Percentiles rank a stretch among this genome's conserved stretches.
Conservation (phyloP, 108 stramenopile genomes). For the Parmales sp. region DNA sequence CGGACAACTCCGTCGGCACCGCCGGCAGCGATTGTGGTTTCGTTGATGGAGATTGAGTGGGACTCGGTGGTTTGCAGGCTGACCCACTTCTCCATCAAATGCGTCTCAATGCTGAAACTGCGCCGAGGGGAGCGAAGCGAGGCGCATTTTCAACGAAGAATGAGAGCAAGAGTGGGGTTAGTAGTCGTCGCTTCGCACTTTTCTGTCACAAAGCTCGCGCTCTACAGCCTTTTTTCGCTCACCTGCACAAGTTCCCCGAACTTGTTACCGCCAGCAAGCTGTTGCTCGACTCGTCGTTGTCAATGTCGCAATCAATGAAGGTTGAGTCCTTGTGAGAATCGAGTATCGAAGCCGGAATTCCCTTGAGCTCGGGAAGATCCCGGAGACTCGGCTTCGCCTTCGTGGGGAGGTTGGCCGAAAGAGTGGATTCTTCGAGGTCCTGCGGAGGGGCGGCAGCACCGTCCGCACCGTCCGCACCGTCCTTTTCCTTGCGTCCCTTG, state of each 20-base stretch:
- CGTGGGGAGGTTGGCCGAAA: neutral
- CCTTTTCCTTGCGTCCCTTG: neutral
- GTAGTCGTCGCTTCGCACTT: too few species aligned
- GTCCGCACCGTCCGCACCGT: neutral
- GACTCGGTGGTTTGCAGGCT: neutral
- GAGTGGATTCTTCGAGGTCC: neutral
- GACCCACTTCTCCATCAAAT: slow-evolving; percentile 24
- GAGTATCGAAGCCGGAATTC: slow-evolving; percentile 17
- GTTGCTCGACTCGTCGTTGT: neutral
- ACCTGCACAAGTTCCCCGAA: too few species aligned
- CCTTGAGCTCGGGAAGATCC: slow-evolving; percentile 13
- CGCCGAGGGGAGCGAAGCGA: slow-evolving; percentile 7
- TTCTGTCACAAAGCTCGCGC: too few species aligned
- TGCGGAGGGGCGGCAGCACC: neutral
- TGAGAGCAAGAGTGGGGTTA: too few species aligned
- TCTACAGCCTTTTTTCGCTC: too few species aligned
- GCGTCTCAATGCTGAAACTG: neutral
- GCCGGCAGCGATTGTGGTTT: neutral
- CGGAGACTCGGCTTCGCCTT: neutral
- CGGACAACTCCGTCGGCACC: slow-evolving; percentile 12
- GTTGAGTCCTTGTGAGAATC: slow-evolving; percentile 13
- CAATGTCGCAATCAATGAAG: slow-evolving; percentile 19
- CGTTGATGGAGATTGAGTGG: neutral
- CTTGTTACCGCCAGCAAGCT: slow-evolving; percentile 7
- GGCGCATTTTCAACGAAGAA: too few species aligned